A percentile compares a stretch with the other conserved stretches of the same genome.
phyloP scores from a whole-genome alignment of 352 stramenopile genomes.

The Globisporangium orthogonon region DNA sequence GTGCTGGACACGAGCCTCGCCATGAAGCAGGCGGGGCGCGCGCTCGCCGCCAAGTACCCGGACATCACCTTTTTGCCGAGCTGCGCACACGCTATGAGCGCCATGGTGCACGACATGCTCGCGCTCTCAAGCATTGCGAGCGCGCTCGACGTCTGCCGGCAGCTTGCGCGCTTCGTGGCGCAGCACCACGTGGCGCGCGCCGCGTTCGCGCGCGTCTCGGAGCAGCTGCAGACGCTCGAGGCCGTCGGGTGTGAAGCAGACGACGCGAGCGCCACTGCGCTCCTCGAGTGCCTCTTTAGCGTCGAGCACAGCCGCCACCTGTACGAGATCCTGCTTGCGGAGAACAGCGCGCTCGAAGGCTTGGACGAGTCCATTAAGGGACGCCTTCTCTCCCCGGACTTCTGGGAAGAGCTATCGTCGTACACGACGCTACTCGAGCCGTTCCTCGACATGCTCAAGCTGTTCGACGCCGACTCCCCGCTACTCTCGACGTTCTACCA shows the following conservation, averaged over 20 bases:
- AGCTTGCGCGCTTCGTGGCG: constrained; percentile 37
- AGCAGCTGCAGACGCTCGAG: constrained; percentile 42
- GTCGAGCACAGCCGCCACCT: constrained; percentile 51
- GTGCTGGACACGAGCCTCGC: constrained; percentile 44
- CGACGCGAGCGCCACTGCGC: constrained; percentile 21
- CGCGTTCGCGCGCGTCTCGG: constrained; percentile 40
- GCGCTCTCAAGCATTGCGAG: constrained; percentile 29
- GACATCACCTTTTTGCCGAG: constrained; percentile 57
- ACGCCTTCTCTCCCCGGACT: constrained; percentile 34
- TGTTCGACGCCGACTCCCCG: constrained; percentile 52
- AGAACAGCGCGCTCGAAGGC: constrained; percentile 31
- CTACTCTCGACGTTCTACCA: constrained; percentile 73
- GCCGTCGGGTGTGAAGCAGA: constrained; percentile 16
- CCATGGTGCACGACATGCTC: constrained; percentile 58
- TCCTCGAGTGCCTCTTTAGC: constrained; percentile 44
- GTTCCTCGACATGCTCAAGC: constrained; percentile 65
- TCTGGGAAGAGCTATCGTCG: constrained; percentile 50
- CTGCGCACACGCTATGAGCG: constrained; percentile 48
- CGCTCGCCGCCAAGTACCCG: constrained; percentile 49
- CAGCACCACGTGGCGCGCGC: constrained; percentile 33
- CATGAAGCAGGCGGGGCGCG: constrained; percentile 47
- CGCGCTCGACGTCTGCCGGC: constrained; percentile 31
- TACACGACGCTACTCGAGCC: constrained; percentile 53
- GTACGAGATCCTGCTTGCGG: constrained; percentile 49
- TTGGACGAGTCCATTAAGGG: constrained; percentile 33